Percentiles rank a stretch among this genome's conserved stretches.
Conservation (phyloP, 2,329 filamentous ascomycete species). For the Talaromyces marneffei region DNA sequence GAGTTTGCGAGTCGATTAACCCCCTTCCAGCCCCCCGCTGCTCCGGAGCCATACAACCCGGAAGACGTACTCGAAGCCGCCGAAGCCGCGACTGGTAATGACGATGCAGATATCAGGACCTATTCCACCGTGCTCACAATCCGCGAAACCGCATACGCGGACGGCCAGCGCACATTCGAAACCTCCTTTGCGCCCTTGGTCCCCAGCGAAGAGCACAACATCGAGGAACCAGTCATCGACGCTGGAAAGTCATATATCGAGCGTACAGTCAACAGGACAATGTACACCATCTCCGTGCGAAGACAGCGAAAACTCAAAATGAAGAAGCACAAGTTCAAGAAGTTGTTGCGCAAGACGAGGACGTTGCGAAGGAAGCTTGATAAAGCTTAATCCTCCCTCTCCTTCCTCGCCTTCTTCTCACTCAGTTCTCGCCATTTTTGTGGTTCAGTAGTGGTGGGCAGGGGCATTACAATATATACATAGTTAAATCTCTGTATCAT, state of each 20-base stretch:
- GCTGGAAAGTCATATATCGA: slow-evolving; percentile 54
- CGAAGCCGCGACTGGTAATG: slow-evolving; percentile 24
- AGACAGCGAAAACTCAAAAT: slow-evolving; percentile 93
- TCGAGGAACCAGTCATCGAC: slow-evolving; percentile 44
- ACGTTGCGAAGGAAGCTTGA: slow-evolving; percentile 81
- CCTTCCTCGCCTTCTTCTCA: not conserved
- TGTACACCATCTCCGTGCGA: slow-evolving; percentile 84
- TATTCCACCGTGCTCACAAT: slow-evolving; percentile 49
- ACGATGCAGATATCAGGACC: slow-evolving; percentile 29
- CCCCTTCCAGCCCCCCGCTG: slow-evolving; percentile 80
- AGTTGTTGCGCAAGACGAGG: slow-evolving; percentile 88
- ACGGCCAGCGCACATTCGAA: slow-evolving; percentile 48
- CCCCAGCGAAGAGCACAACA: slow-evolving; percentile 30
- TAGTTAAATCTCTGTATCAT: not conserved
- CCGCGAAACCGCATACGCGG: slow-evolving; percentile 47
- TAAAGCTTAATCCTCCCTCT: slow-evolving; percentile 41
- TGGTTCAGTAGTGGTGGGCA: no score
- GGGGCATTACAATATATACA: not conserved
- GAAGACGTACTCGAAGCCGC: slow-evolving; percentile 33
- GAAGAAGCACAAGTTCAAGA: slow-evolving; percentile 99
- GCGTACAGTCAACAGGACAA: slow-evolving; percentile 57
- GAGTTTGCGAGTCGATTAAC: slow-evolving; percentile 64
- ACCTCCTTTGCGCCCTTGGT: slow-evolving; percentile 48
- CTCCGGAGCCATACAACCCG: slow-evolving; percentile 56
- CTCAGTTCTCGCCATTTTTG: no score